A percentile compares a stretch with the other conserved stretches of the same genome.
phyloP scores from a whole-genome alignment of 2,329 filamentous ascomycete genomes.

The Colletotrichum kahawae region DNA sequence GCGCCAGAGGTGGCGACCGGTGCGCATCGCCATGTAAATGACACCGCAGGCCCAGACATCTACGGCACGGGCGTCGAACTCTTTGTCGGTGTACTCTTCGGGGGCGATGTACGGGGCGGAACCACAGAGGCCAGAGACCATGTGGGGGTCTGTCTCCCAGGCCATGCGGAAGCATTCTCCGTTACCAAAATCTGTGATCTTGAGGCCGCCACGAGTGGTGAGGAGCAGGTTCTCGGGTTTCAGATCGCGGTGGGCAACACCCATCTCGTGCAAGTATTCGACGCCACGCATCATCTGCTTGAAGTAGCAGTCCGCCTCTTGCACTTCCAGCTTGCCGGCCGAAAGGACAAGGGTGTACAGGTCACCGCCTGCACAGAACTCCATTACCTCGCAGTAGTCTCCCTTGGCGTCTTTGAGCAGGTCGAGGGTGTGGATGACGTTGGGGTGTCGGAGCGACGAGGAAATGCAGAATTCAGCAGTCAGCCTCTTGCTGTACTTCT shows the following conservation, averaged over 20 bases:
- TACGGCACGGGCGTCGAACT: conserved; percentile 97
- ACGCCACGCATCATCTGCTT: conserved; percentile 99
- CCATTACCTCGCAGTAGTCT: conserved; percentile 99
- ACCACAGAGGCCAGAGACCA: conserved; percentile 96
- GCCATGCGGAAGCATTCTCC: conserved; percentile 99
- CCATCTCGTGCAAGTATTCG: conserved; percentile 99
- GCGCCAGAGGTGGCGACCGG: conserved; percentile 93
- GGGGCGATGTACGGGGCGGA: conserved; percentile 97
- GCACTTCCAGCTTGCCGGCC: conserved; percentile 87
- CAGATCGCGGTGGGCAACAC: conserved; percentile 93
- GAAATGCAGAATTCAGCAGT: conserved; percentile 99
- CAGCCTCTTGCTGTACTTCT: conserved; percentile 96
- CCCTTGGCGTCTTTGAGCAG: conserved; percentile 95
- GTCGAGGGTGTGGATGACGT: conserved; percentile 97
- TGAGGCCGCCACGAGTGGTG: conserved; percentile 89
- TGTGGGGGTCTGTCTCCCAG: conserved; percentile 97
- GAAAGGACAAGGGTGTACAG: conserved; percentile 92
- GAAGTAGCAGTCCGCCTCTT: conserved; percentile 97
- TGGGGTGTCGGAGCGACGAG: conserved; percentile 93
- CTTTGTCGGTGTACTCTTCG: conserved; percentile 92
- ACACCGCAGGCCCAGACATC: conserved; percentile 98
- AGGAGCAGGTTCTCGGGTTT: conserved; percentile 97
- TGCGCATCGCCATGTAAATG: conserved; percentile 99
- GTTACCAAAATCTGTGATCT: conserved; percentile 98
- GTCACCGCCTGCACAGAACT: conserved; percentile 96